A percentile compares a stretch with the other conserved stretches of the same genome.
These are phyloP conservation scores for Venturia nashicola DNA, from an alignment of 2,329 filamentous ascomycete species.

Conservation along the genomic window DNA sequence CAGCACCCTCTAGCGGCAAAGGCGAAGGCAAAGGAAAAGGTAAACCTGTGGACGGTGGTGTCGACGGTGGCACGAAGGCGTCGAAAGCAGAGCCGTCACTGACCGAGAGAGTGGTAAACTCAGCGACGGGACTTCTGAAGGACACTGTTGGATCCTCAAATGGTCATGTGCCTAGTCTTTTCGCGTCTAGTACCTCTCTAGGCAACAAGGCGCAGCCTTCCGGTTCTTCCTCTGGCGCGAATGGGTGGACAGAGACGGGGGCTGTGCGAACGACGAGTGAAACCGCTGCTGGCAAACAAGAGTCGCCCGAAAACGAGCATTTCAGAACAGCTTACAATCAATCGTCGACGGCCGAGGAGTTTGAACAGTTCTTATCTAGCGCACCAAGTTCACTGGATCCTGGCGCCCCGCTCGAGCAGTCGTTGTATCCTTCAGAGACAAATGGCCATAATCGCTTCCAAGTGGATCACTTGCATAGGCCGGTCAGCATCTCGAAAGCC, in stretches of 20 bases:
- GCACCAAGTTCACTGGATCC: neutral
- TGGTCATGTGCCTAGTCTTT: neutral
- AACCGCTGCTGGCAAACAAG: neutral
- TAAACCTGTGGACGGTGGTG: neutral
- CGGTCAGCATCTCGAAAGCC: neutral
- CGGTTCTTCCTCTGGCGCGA: neutral
- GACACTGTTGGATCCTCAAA: neutral
- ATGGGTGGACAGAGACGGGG: neutral
- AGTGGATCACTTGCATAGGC: neutral
- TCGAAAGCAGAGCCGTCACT: neutral
- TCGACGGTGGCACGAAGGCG: neutral
- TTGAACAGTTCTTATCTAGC: slow-evolving; percentile 3
- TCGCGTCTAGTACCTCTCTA: neutral
- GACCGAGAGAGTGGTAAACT: neutral
- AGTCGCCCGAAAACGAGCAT: neutral
- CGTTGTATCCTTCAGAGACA: neutral
- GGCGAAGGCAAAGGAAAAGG: slow-evolving; percentile 7
- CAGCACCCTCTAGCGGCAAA: neutral
- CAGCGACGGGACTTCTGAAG: neutral
- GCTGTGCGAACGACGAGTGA: neutral
- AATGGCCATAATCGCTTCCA: neutral
- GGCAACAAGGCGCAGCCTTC: slow-evolving; percentile 5
- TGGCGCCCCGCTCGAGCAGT: neutral
- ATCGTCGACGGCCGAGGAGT: neutral
- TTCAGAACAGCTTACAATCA: neutral